A percentile compares a stretch with the other conserved stretches of the same genome.
Conservation (phyloP, 306 rosid genomes). For the Glycine soja region DNA sequence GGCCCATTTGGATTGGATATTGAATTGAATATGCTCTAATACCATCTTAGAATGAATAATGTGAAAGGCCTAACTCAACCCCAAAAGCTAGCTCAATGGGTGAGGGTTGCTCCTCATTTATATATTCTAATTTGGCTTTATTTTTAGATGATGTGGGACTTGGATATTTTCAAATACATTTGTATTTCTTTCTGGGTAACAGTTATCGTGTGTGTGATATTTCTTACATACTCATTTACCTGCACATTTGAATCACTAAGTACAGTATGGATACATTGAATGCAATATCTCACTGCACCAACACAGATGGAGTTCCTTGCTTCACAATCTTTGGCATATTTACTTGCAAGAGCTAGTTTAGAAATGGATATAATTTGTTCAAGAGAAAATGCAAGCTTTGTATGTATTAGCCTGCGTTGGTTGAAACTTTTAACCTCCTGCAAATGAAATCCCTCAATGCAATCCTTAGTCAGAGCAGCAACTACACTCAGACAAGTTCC, state of each 20-base stretch:
- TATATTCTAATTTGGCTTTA: too few species aligned
- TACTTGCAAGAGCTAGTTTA: constrained; percentile 65
- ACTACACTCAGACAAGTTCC: constrained; percentile 72
- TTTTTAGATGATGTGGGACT: too few species aligned
- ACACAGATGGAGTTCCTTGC: constrained; percentile 51
- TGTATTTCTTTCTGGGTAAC: constrained; percentile 41
- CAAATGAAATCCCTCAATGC: constrained; percentile 73
- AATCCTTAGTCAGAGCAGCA: constrained; percentile 66
- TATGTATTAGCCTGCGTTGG: constrained; percentile 59
- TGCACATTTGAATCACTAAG: constrained; percentile 73
- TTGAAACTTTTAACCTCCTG: constrained; percentile 61
- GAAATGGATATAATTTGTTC: constrained; percentile 77
- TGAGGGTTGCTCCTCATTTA: too few species aligned
- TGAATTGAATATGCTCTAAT: too few species aligned
- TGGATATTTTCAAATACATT: too few species aligned
- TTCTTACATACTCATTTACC: constrained; percentile 59
- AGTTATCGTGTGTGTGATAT: constrained; percentile 26
- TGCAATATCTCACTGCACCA: constrained; percentile 62
- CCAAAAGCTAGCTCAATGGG: too few species aligned
- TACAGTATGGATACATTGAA: constrained; percentile 65
- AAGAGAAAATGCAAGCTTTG: constrained; percentile 82
- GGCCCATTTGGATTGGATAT: too few species aligned
- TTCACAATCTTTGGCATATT: constrained; percentile 52
- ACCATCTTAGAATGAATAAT: too few species aligned
- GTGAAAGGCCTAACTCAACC: too few species aligned